Conservation (phyloP, 148 eudicot genomes). For the Rhododendron henanense region DNA sequence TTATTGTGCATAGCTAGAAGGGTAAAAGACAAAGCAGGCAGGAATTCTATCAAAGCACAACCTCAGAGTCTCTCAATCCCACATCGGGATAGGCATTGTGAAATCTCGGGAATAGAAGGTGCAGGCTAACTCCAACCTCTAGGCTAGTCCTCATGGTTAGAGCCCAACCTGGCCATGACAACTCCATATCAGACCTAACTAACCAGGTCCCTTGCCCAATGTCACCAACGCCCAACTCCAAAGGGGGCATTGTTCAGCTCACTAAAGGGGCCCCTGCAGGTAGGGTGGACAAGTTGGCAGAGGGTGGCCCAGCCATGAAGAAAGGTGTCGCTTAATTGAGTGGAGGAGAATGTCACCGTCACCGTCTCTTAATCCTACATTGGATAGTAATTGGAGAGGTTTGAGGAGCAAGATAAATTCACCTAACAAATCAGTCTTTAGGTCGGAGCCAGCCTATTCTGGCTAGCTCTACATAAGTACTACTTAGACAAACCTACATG, state of each 20-base stretch:
- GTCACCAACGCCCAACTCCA: not conserved
- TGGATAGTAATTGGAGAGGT: not conserved
- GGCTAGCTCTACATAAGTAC: not conserved
- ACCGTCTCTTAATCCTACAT: not conserved
- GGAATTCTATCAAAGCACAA: not conserved
- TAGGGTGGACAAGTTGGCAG: not conserved
- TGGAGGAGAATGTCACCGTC: not conserved
- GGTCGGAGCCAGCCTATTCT: not conserved
- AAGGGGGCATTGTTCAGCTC: not conserved
- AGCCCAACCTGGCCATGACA: not conserved
- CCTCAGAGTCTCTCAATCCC: not conserved
- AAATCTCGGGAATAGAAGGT: not conserved
- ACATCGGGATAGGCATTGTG: not conserved
- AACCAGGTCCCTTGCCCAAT: not conserved
- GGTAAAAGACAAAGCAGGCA: not conserved
- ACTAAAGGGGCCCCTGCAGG: not conserved
- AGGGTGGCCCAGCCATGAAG: not conserved
- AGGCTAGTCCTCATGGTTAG: not conserved
- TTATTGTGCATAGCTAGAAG: not conserved
- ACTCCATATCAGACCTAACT: not conserved
- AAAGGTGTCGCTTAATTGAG: not conserved
- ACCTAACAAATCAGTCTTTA: not conserved
- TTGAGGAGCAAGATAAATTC: not conserved
- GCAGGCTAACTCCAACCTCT: not conserved
- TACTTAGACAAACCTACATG: not conserved